Evolutionary conservation across 176 grass and related monocot genomes (phyloP).

Genomic region (Themeda triandra): DNA sequence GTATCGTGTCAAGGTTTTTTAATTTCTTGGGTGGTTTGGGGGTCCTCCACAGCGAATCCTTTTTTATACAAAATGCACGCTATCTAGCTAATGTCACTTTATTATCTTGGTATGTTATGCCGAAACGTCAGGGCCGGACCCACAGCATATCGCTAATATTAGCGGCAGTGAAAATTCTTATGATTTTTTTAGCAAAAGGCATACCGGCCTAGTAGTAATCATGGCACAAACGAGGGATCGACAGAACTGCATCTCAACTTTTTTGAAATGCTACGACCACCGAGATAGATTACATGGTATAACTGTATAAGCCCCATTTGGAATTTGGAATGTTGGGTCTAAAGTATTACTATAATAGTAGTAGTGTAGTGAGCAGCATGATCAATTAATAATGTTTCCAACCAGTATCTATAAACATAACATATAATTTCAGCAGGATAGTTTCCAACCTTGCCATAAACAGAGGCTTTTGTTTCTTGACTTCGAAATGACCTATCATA

Average conservation of each 20-base stretch:
- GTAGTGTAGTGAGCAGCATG: no score
- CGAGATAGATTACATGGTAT: background rate
- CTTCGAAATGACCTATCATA: no score
- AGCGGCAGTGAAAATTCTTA: background rate
- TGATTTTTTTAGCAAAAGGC: background rate
- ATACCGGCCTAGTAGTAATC: background rate
- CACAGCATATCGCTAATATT: background rate
- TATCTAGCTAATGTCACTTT: background rate
- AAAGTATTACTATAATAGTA: no score
- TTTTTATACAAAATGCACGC: no score
- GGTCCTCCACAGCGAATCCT: no score
- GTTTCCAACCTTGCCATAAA: no score
- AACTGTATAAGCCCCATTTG: background rate
- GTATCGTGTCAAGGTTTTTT: no score
- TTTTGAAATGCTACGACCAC: background rate
- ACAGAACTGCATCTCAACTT: background rate
- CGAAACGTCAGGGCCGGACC: constrained; percentile 8
- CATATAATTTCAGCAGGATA: no score
- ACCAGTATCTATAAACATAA: no score
- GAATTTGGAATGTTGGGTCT: background rate
- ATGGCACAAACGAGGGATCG: background rate
- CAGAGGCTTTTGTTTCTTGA: no score
- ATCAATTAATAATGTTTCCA: no score
- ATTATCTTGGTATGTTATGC: background rate
- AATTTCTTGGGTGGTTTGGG: no score